A percentile compares a stretch with the other conserved stretches of the same genome.
These are phyloP conservation scores for Phoenix roebelenii DNA, from an alignment of 176 grass and related monocot genomes.

Conservation along the genomic window DNA sequence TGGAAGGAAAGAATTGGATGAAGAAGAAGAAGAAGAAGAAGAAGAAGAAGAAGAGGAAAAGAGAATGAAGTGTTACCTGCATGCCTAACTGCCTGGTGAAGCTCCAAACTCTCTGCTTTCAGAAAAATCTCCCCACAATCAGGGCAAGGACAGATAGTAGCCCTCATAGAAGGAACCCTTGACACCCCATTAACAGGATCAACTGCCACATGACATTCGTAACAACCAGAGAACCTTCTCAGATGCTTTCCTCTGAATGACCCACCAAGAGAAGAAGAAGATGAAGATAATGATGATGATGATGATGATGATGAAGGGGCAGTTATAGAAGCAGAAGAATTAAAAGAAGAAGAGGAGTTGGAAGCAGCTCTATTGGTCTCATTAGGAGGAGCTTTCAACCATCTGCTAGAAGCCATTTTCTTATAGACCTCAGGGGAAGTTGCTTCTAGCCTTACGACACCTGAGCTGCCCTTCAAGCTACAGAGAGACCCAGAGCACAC, in stretches of 20 bases:
- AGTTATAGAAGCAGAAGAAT: constrained; percentile 20
- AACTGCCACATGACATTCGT: constrained; percentile 41
- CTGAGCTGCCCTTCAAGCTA: constrained; percentile 44
- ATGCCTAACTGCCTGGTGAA: constrained; percentile 50
- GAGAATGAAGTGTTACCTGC: constrained; percentile 37
- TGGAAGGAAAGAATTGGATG: neutral
- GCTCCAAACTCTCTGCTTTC: constrained; percentile 57
- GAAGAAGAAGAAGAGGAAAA: neutral
- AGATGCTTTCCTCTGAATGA: constrained; percentile 52
- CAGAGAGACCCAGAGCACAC: constrained; percentile 35
- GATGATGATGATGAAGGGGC: constrained; percentile 2
- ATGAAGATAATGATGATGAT: constrained; percentile 17
- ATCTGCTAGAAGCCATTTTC: constrained; percentile 18
- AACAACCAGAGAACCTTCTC: constrained; percentile 70
- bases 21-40: too few species aligned
- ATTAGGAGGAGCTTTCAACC: constrained; percentile 19
- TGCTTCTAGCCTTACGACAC: constrained; percentile 1
- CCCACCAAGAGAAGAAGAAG: constrained; percentile 43
- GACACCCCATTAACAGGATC: constrained; percentile 35
- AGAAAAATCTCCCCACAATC: constrained; percentile 62
- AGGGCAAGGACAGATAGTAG: constrained; percentile 35
- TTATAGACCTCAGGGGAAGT: neutral
- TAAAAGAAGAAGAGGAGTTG: constrained; percentile 27
- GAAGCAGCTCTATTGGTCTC: constrained; percentile 31
- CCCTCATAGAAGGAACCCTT: constrained; percentile 29